Base-by-base conservation (phyloP, 306 rosid genomes). In the Cicer bijugum region DNA sequence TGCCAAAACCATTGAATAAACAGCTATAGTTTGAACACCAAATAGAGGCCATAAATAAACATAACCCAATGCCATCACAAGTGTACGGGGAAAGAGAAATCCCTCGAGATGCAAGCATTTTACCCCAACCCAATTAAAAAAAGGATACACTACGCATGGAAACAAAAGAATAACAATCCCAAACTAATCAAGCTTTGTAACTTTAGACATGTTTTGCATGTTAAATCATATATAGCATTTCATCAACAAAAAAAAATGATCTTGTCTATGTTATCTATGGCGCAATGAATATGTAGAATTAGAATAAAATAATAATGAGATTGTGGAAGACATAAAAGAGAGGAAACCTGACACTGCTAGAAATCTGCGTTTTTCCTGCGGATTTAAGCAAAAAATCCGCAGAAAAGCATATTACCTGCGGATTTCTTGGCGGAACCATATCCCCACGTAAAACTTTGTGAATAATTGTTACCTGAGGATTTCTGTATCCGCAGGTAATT, bases 21-120 rank as follows among this genome's bases (percentile, higher is more conserved):
- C 70, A 35, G 59, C 37, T 17, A 17, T 60, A 10, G 40, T 38
- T 47, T 47, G 64, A 77, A 47, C 70, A 56, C 39, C 70, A 68
- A 68, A 57, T 15, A 43, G 43, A 76, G 12, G 52, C 75, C 67
- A 20, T 20, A 20, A 20, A 43, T 44, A 67, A 44, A 67, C 28
- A 76, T 55, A 45, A 44, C 35, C 37, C 9, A 11, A 7, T 64
- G n/a, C 1, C 74, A 75, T 23, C 55, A 12, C 60, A 66, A 67
- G 56, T 33, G 8, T 10, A 15, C 42, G 73, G 17, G 16, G 23
- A 14, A 19, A 67, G 74, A 43, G 23, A 1, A 43, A 65, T 53
- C 48, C 14, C 1, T 6, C 56, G 45, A 76, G 43, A 33, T 67
- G 47, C 38, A 42, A 75, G 72, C 72, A 51, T 46, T 45, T 61